Evolutionary conservation across 176 grass and related monocot genomes (phyloP), one percentile per base, ranked within the genome.

Genomic region (Oryza coarctata): DNA sequence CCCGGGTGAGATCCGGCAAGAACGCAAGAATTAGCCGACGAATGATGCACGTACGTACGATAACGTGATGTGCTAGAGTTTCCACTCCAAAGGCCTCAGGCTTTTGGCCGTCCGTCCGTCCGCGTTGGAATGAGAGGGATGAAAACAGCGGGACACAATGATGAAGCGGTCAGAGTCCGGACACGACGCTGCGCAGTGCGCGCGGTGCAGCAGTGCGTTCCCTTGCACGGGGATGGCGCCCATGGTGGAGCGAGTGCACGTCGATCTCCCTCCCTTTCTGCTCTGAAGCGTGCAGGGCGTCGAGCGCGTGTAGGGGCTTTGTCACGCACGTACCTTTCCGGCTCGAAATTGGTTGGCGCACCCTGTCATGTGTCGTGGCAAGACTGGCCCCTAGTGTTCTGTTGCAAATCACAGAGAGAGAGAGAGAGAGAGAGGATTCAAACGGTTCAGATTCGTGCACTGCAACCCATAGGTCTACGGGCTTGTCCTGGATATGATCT

Each of bases 81-180:
- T 88, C 74, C 13, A 60, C 86, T 55, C 32, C 43, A 72, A 83
- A 78, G 80, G 73, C 66, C 25, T 23, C 68, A 86, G n/a, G 36
- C 64, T 86, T 74, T 39, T 71, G 30, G 12, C 31, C 12, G 31
- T 39, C 45, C 15, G 43, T 45, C 31, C 12, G 25, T 44, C 55
- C 20, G 64, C 31, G 50, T 47, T 63, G 78, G 79, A 71, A 70
- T 14, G 64, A 29, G 18, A 58, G 69, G 70, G 45, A 17, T 38
- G 55, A 41, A n/a, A 25, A 12, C 9, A 17, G 57, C 17, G 39
- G 13, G 81, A 61, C 82, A 84, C 49, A 69, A 88, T 88, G 76
- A 88, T 88, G 81, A 49, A 32, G 38, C 34, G 28, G 68, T 50
- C 70, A 63, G 70, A 63, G 41, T 60, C 55, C 55, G 55, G 55